Conservation (phyloP, 2,329 filamentous ascomycete genomes). For the Ustilaginoidea virens region DNA sequence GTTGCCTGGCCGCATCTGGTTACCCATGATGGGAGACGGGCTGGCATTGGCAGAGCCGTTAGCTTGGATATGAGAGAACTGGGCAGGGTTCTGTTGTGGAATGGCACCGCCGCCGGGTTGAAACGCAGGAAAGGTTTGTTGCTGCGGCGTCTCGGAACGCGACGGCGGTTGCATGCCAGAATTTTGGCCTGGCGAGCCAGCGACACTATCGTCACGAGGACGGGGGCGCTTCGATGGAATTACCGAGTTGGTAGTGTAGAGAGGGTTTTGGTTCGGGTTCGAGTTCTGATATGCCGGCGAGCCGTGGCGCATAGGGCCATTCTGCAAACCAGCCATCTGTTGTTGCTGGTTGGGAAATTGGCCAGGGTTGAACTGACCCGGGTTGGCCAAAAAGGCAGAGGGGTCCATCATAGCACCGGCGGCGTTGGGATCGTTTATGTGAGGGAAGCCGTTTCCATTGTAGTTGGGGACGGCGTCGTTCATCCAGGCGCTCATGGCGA, state of each 20-base stretch:
- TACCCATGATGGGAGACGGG: slow-evolving; percentile 83
- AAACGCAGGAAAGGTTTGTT: slow-evolving; percentile 56
- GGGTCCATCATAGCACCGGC: slow-evolving; percentile 49
- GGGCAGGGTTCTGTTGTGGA: slow-evolving; percentile 44
- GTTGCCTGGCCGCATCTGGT: slow-evolving; percentile 55
- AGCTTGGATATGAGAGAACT: slow-evolving; percentile 72
- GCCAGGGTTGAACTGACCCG: slow-evolving; percentile 43
- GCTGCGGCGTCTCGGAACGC: slow-evolving; percentile 83
- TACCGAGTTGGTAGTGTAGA: slow-evolving; percentile 72
- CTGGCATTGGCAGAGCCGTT: slow-evolving; percentile 72
- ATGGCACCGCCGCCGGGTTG: slow-evolving; percentile 48
- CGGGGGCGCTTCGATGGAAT: slow-evolving; percentile 81
- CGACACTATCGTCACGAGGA: slow-evolving; percentile 69
- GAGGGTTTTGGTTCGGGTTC: slow-evolving; percentile 22
- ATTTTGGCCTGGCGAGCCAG: slow-evolving; percentile 64
- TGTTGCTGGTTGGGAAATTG: slow-evolving; percentile 40
- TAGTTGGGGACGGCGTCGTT: slow-evolving; percentile 55
- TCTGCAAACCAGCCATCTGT: slow-evolving; percentile 54
- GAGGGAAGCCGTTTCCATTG: slow-evolving; percentile 53
- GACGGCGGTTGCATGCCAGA: slow-evolving; percentile 62
- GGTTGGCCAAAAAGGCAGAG: slow-evolving; percentile 45
- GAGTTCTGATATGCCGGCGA: slow-evolving; percentile 46
- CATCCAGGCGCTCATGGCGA: slow-evolving; percentile 58
- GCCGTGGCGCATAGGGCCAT: slow-evolving; percentile 69
- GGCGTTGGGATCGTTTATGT: slow-evolving; percentile 45